A percentile compares a stretch with the other conserved stretches of the same genome.
Evolutionary conservation across 2,329 filamentous ascomycete genomes (phyloP).

Genomic region (Monilinia aucupariae): DNA sequence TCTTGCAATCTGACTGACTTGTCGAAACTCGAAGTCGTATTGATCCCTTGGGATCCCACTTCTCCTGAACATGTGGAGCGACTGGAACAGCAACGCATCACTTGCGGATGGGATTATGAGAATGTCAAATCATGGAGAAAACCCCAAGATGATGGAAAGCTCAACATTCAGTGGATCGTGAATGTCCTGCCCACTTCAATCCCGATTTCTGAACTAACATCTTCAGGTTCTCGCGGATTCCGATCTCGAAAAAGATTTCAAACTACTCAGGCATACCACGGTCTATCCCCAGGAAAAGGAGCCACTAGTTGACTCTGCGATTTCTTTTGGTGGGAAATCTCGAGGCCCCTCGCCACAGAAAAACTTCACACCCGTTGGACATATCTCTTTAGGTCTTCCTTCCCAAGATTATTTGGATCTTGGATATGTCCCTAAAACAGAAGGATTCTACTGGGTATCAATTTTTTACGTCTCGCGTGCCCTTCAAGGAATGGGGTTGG

Average conservation of each 20-base stretch:
- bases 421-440: conserved; percentile 9
- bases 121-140: conserved; percentile 32
- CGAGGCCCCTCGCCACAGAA: conserved; percentile 18
- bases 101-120: conserved; percentile 43
- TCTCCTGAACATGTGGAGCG: conserved; percentile 39
- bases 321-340: conserved; percentile 21
- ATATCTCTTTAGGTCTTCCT: conserved; percentile 26
- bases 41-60: conserved; percentile 43
- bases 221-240: conserved; percentile 22
- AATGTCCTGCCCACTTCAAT: conserved; percentile 2
- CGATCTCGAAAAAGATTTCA: conserved; percentile 21
- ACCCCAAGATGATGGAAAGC: conserved; percentile 21
- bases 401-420: conserved; percentile 16
- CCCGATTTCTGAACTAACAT: neutral
- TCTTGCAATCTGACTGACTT: neutral
- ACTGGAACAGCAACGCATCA: conserved; percentile 41
- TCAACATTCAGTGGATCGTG: conserved; percentile 29
- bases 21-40: conserved; percentile 29
- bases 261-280: conserved; percentile 22
- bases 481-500: conserved; percentile 26
- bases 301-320: conserved; percentile 24
- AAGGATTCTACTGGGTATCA: conserved; percentile 27
- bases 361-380: conserved; percentile 29
- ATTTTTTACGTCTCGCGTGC: conserved; percentile 29
- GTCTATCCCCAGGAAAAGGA: conserved; percentile 22